Conservation (phyloP, 352 stramenopile genomes). For the Phytophthora cryptogea region DNA sequence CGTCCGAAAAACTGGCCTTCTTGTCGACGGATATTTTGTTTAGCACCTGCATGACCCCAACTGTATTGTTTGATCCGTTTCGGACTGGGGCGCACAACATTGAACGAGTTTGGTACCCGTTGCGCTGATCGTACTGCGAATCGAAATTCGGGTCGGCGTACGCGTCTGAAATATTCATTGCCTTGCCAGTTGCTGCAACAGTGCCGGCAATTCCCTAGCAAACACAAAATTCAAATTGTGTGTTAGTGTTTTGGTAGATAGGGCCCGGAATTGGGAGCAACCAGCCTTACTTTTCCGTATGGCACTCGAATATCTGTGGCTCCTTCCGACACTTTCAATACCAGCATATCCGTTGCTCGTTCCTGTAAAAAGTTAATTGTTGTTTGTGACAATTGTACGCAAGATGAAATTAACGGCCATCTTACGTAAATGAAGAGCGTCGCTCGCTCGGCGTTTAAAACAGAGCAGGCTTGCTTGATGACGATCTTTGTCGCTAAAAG, state of each 20-base stretch:
- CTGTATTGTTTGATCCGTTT: conserved; percentile 75
- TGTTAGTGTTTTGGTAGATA: background rate
- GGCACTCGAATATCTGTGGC: conserved; percentile 86
- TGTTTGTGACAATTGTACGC: background rate
- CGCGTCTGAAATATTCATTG: conserved; percentile 91
- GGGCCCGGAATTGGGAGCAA: too few species aligned
- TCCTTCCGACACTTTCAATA: conserved; percentile 88
- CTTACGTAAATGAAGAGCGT: conserved; percentile 90
- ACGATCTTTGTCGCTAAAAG: conserved; percentile 78
- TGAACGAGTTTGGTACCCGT: conserved; percentile 90
- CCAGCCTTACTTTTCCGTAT: conserved; percentile 60
- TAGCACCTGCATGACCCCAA: conserved; percentile 91
- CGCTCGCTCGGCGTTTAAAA: conserved; percentile 89
- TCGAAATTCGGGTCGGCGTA: conserved; percentile 95
- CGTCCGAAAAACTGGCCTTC: conserved; percentile 70
- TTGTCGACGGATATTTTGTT: conserved; percentile 79
- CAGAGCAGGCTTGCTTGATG: conserved; percentile 84
- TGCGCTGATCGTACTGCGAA: conserved; percentile 89
- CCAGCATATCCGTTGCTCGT: conserved; percentile 71
- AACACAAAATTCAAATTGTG: background rate
- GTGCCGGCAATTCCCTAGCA: conserved; percentile 87
- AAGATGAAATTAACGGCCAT: too few species aligned
- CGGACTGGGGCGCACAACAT: conserved; percentile 92
- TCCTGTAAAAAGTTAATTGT: conserved; percentile 41
- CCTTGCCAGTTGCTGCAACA: conserved; percentile 77